Evolutionary conservation across 73 alveolate genomes (phyloP), one percentile per base, ranked within the genome.

Genomic region (Paraurostyla sp.): DNA sequence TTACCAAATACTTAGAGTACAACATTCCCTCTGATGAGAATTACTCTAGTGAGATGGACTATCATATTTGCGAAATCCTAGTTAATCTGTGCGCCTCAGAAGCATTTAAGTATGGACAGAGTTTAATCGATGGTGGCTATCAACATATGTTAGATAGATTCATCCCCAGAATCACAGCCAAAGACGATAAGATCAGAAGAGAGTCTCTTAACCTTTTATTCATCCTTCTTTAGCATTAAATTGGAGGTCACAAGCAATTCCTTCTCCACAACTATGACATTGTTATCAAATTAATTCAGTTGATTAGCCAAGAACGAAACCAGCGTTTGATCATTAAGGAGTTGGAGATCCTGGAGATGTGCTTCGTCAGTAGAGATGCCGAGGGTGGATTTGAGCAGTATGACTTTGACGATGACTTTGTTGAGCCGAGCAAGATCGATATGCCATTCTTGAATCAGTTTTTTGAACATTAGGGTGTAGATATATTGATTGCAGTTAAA

Each of bases 131-230:
- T 7, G 58, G 32, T 9, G 82, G 58, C 7, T 6, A 4, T 38
- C 36, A 65, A 38, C 13, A 32, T 65, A 65, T 65, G 16, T 38
- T 65, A 65, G 82, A 65, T 65, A 32, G 82, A 65, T 65, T 36
- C 25, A 1, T 58, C 9, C 33, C 13, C 6, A 36, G 41, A 6
- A 1, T 65, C 1, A 18, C 7, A 18, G 56, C 15, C 58, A 11
- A 7, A 15, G 36, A 38, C 25, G 82, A 36, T 56, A 35, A 65
- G 32, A 1, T 40, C 0, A 32, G 82, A 15, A 22, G 7, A 22
- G 59, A 65, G 25, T 36, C 60, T 0, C 4, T 65, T 30, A 18
- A 38, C 25, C 58, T 65, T 0, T 65, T 65, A 15, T 32, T 58
- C 4, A 65, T 30, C 6, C 7, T 65, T 33, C 42, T 65, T n/a